Conservation (phyloP, 2,329 filamentous ascomycete genomes). For the Pleurostoma richardsiae region DNA sequence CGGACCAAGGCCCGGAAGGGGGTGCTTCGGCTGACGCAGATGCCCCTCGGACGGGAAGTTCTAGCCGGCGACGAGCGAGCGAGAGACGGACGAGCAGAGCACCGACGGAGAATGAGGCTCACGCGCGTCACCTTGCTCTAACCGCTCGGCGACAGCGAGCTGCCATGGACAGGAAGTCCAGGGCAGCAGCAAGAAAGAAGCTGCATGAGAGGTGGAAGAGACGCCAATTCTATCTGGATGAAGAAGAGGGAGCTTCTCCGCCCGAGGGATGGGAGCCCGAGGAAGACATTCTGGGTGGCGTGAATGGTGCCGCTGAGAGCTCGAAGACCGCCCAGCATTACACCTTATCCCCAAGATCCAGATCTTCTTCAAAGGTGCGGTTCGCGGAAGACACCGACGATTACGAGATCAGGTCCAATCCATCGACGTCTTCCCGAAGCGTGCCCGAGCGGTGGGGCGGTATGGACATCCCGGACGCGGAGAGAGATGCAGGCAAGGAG, state of each 20-base stretch:
- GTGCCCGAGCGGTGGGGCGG: constrained; percentile 72
- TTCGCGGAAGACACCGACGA: constrained; percentile 70
- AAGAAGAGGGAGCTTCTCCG: constrained; percentile 70
- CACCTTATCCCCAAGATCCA: constrained; percentile 48
- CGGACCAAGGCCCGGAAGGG: too few relatives aligned
- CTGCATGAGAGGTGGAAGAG: constrained; percentile 71
- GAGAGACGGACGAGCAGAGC: constrained; percentile 21
- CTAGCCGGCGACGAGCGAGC: constrained; percentile 12
- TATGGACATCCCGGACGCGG: constrained; percentile 73
- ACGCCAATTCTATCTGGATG: constrained; percentile 76
- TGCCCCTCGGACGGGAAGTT: too few relatives aligned
- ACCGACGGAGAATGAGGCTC: constrained; percentile 34
- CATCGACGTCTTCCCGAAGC: constrained; percentile 66
- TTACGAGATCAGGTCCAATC: constrained; percentile 65
- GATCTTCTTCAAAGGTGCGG: constrained; percentile 74
- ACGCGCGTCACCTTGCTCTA: constrained; percentile 26
- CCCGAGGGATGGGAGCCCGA: constrained; percentile 60
- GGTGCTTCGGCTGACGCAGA: too few relatives aligned
- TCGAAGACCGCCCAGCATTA: constrained; percentile 33
- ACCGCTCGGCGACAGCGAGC: constrained; percentile 25
- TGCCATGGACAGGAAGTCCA: constrained; percentile 32
- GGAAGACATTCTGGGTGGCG: constrained; percentile 47
- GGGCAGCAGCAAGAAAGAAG: constrained; percentile 38
- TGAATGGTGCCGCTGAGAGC: constrained; percentile 31
- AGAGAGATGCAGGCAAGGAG: constrained; percentile 79